A percentile compares a stretch with the other conserved stretches of the same genome.
phyloP scores from a whole-genome alignment of 2,329 filamentous ascomycete genomes.

The Trichophyton verrucosum region DNA sequence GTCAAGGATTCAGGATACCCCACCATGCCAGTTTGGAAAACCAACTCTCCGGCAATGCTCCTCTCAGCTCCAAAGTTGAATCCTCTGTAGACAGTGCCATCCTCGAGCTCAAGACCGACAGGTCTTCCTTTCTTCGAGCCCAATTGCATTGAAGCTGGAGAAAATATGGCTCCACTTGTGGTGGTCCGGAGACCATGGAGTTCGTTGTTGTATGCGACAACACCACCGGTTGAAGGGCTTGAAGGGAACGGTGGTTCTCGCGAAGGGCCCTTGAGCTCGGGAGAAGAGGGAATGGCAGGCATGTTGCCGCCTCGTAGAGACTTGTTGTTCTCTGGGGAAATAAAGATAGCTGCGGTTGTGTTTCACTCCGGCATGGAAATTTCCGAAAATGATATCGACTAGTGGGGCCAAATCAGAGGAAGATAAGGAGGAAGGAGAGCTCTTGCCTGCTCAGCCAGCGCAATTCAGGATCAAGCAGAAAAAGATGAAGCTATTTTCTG shows the following conservation, averaged over 20 bases:
- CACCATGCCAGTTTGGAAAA: conserved; percentile 99
- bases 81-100: conserved; percentile 82
- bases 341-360: conserved; percentile 11
- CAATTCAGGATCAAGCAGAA: not conserved
- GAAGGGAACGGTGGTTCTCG: conserved; percentile 22
- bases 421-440: not conserved
- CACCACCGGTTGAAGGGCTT: conserved; percentile 30
- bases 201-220: conserved; percentile 27
- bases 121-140: conserved; percentile 44
- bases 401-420: not conserved
- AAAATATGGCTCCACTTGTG: conserved; percentile 28
- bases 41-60: conserved; percentile 89
- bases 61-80: conserved; percentile 93
- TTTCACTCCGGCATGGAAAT: conserved; percentile 29
- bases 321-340: conserved; percentile 12
- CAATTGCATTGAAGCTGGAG: conserved; percentile 51
- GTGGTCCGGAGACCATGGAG: conserved; percentile 20
- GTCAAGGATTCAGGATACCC: conserved; percentile 94
- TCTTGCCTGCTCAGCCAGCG: not conserved
- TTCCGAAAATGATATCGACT: not conserved
- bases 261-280: conserved; percentile 7
- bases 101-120: conserved; percentile 82
- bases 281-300: conserved; percentile 19
- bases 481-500: not conserved
- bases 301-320: conserved; percentile 17